A percentile compares a stretch with the other conserved stretches of the same genome.
Conservation (phyloP, 371 early-diverging fungal species). For the Mortierella polycephala region DNA sequence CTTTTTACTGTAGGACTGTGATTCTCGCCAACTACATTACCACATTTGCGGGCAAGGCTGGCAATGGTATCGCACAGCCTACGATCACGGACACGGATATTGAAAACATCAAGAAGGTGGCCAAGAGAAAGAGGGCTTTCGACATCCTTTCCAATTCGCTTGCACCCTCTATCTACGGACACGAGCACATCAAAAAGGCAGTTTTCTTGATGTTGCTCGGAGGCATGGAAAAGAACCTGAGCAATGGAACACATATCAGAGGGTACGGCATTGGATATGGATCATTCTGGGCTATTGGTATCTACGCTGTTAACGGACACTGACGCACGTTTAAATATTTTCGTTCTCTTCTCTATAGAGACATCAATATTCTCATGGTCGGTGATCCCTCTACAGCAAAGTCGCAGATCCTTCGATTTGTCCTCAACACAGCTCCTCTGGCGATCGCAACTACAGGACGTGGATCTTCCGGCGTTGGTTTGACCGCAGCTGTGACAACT, state of each 20-base stretch:
- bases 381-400: slow-evolving; percentile 99
- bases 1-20: slow-evolving; percentile 75
- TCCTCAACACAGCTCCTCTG: slow-evolving; percentile 90
- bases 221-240: slow-evolving; percentile 95
- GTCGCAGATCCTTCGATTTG: slow-evolving; percentile 92
- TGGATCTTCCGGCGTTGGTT: slow-evolving; percentile 97
- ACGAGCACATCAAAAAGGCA: slow-evolving; percentile 97
- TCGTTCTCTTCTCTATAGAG: slow-evolving; percentile 59
- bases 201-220: slow-evolving; percentile 94
- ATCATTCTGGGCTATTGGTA: not conserved
- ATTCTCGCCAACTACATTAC: slow-evolving; percentile 93
- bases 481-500: slow-evolving; percentile 95
- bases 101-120: slow-evolving; percentile 83
- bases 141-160: slow-evolving; percentile 89
- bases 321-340: not conserved
- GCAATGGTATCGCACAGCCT: slow-evolving; percentile 68
- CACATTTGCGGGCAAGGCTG: slow-evolving; percentile 81
- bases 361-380: slow-evolving; percentile 96
- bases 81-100: slow-evolving; percentile 84
- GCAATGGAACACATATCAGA: slow-evolving; percentile 95
- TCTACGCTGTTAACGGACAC: not conserved
- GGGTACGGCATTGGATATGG: slow-evolving; percentile 63
- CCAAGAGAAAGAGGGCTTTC: slow-evolving; percentile 78
- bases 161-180: slow-evolving; percentile 98
- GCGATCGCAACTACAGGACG: slow-evolving; percentile 97